phyloP scores from a whole-genome alignment of 345 rosid genomes.

The Populus deltoides region DNA sequence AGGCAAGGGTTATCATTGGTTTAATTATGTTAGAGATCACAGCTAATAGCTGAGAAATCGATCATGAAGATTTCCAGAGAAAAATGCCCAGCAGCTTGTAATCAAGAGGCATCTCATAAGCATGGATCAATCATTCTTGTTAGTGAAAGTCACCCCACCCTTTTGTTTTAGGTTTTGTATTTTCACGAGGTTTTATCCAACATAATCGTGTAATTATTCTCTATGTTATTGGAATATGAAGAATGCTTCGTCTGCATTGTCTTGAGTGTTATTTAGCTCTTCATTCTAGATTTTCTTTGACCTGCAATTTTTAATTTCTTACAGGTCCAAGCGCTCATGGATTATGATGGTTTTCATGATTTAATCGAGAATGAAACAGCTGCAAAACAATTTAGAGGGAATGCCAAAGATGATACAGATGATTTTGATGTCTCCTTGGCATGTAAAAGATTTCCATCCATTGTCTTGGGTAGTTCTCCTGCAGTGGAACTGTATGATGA shows the following conservation, averaged over 20 bases:
- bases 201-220: background rate
- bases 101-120: background rate
- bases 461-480: constrained; percentile 58
- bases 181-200: background rate
- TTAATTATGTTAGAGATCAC: background rate
- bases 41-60: background rate
- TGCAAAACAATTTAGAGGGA: constrained; percentile 33
- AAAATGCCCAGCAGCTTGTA: background rate
- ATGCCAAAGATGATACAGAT: constrained; percentile 35
- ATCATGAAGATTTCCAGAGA: background rate
- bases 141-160: background rate
- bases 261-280: background rate
- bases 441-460: constrained; percentile 73
- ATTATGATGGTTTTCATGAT: constrained; percentile 46
- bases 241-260: background rate
- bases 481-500: constrained; percentile 60
- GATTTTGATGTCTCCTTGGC: constrained; percentile 54
- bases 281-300: background rate
- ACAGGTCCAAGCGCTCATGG: constrained; percentile 60
- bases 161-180: background rate
- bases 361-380: constrained; percentile 41
- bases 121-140: background rate
- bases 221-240: background rate
- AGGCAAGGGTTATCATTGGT: background rate
- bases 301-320: constrained; percentile 12